These are phyloP conservation scores for Mucor circinelloides DNA, from an alignment of 371 early-diverging fungal species.

Conservation along the genomic window DNA sequence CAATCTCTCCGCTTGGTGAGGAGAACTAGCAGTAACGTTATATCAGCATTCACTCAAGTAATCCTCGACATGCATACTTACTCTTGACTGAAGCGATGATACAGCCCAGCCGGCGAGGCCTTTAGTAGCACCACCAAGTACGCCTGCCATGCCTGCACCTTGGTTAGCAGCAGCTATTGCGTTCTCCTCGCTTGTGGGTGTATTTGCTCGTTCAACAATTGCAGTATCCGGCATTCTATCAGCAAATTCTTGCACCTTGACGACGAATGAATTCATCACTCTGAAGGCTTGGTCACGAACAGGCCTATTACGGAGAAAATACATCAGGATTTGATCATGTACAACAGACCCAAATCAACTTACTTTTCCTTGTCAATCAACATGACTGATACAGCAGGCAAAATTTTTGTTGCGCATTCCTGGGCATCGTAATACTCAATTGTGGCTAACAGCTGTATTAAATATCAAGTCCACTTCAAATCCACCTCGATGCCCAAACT, in stretches of 20 bases:
- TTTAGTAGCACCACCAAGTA: constrained; percentile 51
- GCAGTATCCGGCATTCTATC: constrained; percentile 73
- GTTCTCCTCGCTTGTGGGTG: constrained; percentile 17
- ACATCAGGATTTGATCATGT: not conserved
- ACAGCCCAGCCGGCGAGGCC: constrained; percentile 56
- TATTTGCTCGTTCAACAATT: constrained; percentile 16
- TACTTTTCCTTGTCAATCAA: constrained; percentile 89
- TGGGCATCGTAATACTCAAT: constrained; percentile 66
- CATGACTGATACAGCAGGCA: constrained; percentile 76
- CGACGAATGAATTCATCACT: constrained; percentile 66
- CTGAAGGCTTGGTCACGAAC: constrained; percentile 86
- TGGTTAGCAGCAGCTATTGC: constrained; percentile 13
- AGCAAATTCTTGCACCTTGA: constrained; percentile 66
- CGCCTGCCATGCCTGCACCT: constrained; percentile 33
- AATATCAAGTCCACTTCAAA: not conserved
- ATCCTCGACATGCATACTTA: constrained; percentile 15
- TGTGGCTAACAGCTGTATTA: constrained; percentile 59
- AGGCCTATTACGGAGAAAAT: constrained; percentile 35
- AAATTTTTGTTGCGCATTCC: constrained; percentile 73
- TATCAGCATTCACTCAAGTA: not conserved
- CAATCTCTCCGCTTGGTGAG: constrained; percentile 47
- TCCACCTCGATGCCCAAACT: not conserved
- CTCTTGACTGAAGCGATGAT: constrained; percentile 47
- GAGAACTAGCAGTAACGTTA: constrained; percentile 16
- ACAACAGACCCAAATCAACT: not conserved